Conservation (phyloP, 805 yeast genomes). For the Maudiozyma saulgeensis region DNA sequence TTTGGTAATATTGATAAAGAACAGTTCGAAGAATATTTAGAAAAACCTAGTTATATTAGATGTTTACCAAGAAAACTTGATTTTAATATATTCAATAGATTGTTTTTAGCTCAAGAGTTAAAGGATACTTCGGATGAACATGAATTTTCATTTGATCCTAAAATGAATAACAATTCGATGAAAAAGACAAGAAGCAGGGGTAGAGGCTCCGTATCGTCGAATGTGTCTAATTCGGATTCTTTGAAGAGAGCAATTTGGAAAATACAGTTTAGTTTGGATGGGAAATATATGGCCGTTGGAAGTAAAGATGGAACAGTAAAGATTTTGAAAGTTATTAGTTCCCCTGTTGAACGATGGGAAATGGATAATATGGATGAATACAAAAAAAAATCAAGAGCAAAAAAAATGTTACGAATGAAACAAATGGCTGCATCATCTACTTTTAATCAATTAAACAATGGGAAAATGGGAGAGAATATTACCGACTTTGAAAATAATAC, state of each 20-base stretch:
- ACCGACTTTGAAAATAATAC: not conserved
- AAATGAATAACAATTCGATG: not conserved
- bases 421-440: conserved; percentile 1
- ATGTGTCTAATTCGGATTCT: not conserved
- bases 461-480: not conserved
- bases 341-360: conserved; percentile 58
- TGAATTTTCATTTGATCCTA: not conserved
- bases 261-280: conserved; percentile 67
- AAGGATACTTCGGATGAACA: not conserved
- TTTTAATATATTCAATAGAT: conserved; percentile 39
- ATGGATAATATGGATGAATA: conserved; percentile 17
- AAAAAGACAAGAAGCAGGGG: not conserved
- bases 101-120: conserved; percentile 61
- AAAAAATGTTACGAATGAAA: conserved; percentile 1
- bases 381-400: conserved; percentile 5
- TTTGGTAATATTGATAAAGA: conserved; percentile 28
- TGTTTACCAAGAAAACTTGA: conserved; percentile 38
- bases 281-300: conserved; percentile 74
- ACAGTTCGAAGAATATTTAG: conserved; percentile 34
- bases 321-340: conserved; percentile 72
- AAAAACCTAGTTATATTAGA: conserved; percentile 48
- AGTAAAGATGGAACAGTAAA: conserved; percentile 63
- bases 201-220: not conserved
- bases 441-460: not conserved
- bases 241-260: conserved; percentile 50